Conservation (phyloP, 805 yeast species). For the Candida stauntonica region DNA sequence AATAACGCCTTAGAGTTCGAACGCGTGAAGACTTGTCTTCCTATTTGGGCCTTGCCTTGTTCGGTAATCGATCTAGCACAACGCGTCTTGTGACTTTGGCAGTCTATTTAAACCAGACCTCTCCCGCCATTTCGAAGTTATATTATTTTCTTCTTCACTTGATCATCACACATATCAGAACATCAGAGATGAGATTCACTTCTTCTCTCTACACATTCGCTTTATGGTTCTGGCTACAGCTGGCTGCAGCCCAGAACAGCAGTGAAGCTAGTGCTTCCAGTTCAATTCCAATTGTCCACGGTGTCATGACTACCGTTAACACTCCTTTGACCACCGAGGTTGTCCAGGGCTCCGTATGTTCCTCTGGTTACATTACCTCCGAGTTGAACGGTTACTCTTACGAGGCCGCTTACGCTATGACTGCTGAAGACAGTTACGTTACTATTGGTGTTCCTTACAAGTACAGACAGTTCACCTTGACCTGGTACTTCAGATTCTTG, state of each 20-base stretch:
- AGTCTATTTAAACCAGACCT: no score
- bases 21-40: no score
- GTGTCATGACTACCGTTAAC: not conserved
- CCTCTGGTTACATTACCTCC: constrained; percentile 3
- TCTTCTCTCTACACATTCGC: constrained; percentile 4
- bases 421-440: constrained; percentile 1
- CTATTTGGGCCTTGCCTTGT: no score
- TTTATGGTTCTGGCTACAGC: constrained; percentile 3
- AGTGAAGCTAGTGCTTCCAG: not conserved
- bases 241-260: constrained; percentile 1
- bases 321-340: constrained; percentile 3
- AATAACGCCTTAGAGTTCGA: no score
- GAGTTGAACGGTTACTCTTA: constrained; percentile 2
- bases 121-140: no score
- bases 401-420: not conserved
- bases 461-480: constrained; percentile 7
- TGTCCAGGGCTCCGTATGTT: constrained; percentile 1
- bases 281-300: not conserved
- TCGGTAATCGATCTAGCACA: no score
- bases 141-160: no score
- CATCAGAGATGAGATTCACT: constrained; percentile 3
- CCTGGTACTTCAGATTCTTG: constrained; percentile 16
- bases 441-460: not conserved
- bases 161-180: no score
- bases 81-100: no score